Base-by-base conservation (phyloP, 352 stramenopile species). In the Phytopythium litorale region DNA sequence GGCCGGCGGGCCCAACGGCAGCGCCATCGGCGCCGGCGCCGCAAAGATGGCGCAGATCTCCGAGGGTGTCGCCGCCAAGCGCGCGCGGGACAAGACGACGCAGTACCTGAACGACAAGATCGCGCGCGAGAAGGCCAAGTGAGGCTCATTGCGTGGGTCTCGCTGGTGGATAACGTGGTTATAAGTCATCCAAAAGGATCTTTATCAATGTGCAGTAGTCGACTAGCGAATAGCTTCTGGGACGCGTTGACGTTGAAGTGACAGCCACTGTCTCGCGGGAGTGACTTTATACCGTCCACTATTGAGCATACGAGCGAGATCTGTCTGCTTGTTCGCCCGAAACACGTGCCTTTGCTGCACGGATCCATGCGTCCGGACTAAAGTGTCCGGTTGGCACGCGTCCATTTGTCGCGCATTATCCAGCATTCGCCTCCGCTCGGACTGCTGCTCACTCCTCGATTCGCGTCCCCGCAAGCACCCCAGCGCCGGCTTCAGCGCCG, bases 71-170 rank as follows among this genome's bases (percentile, higher is more conserved):
- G 79, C 82, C 8, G 82, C 79, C 46, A 77, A 78, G 9, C 78
- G 83, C 40, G 56, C 68, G 21, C 82, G 85, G 53, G 79, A 89
- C 56, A 82, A 89, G 64, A 93, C 84, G 3, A 79, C 67, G 48
- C 76, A 91, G 67, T 95, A 95, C 62, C 66, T 95, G 8, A 80
- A 93, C 56, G 79, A 91, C 56, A 94, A 94, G 76, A 78, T 91
- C 53, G 56, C 62, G 11, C 72, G 72, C 8, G 73, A 85, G 56
- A 58, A 65, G 16, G 66, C 4, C 62, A 82, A 78, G 59, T 82
- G 30, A 19, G 7, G 4, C 46, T 7, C 3, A 32, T 0, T 4
- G 3, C 28, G 28, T 4, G 28, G 5, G 28, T 7, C 28, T 4
- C 28, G 28, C 28, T 32, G 28, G 7, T 32, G 0, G 28, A 32